Conservation (phyloP, 129 eudicot genomes). For the Centrapalus pauciflorus region DNA sequence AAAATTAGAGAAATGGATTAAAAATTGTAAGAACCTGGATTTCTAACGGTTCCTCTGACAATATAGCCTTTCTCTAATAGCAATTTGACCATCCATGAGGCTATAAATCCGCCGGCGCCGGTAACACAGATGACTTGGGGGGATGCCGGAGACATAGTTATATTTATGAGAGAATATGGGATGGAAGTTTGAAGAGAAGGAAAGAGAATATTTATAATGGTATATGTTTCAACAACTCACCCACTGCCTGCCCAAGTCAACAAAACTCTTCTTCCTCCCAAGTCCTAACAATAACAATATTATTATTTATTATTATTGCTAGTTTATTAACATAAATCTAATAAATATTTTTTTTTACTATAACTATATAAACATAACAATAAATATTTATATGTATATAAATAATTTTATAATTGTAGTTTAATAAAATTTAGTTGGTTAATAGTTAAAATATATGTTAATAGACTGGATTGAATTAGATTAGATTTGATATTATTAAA, state of each 20-base stretch:
- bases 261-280: not conserved
- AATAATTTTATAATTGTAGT: too few species aligned
- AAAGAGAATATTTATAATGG: conserved; percentile 9
- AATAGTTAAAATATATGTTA: too few species aligned
- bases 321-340: not conserved
- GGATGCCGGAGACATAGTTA: conserved; percentile 52
- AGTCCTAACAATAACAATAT: conserved; percentile 10
- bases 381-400: too few species aligned
- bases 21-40: conserved; percentile 51
- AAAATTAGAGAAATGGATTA: not conserved
- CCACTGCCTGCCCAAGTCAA: conserved; percentile 26
- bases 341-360: too few species aligned
- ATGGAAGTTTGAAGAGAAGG: not conserved
- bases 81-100: conserved; percentile 92
- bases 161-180: not conserved
- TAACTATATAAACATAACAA: too few species aligned
- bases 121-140: conserved; percentile 79
- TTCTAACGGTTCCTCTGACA: conserved; percentile 88
- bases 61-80: conserved; percentile 81
- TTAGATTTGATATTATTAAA: too few species aligned
- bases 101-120: conserved; percentile 98
- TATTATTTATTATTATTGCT: not conserved
- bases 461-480: too few species aligned
- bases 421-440: too few species aligned
- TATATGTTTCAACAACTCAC: conserved; percentile 29